Evolutionary conservation across 2,329 filamentous ascomycete species (phyloP).

Genomic region (Exophiala viscosa): DNA sequence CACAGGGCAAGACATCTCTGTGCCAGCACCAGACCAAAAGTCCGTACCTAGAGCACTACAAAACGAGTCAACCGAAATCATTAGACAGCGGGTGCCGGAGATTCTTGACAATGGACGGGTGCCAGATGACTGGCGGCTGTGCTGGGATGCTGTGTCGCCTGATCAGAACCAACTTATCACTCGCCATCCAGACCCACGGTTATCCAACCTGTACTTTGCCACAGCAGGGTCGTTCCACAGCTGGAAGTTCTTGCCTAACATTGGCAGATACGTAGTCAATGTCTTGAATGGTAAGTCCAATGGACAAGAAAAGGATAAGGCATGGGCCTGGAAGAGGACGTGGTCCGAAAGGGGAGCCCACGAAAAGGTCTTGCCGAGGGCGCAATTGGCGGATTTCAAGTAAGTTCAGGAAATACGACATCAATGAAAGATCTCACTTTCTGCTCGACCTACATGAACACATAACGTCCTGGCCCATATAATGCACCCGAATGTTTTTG

Average conservation of each 20-base stretch:
- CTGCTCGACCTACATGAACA: not conserved
- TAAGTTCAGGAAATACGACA: constrained; percentile 1
- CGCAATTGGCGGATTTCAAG: constrained; percentile 28
- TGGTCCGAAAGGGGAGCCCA: constrained; percentile 30
- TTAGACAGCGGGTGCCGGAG: constrained; percentile 29
- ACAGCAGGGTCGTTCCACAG: constrained; percentile 62
- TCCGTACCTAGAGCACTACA: constrained; percentile 41
- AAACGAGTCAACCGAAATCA: constrained; percentile 35
- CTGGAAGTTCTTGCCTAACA: constrained; percentile 63
- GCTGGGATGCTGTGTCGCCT: constrained; percentile 60
- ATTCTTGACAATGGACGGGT: constrained; percentile 32
- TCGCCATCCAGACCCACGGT: constrained; percentile 42
- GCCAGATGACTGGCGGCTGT: constrained; percentile 46
- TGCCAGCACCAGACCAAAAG: constrained; percentile 46
- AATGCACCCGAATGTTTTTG: not conserved
- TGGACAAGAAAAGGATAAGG: constrained; percentile 38
- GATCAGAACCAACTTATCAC: constrained; percentile 61
- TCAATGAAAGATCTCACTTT: not conserved
- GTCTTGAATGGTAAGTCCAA: constrained; percentile 30
- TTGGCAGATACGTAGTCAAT: constrained; percentile 54
- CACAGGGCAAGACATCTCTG: constrained; percentile 52
- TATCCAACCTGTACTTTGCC: constrained; percentile 56
- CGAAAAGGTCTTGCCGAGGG: constrained; percentile 30
- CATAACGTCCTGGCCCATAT: no score
- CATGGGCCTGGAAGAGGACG: constrained; percentile 37